Base-by-base conservation (phyloP, 495 filamentous ascomycete genomes). In the Glonium stellatum region DNA sequence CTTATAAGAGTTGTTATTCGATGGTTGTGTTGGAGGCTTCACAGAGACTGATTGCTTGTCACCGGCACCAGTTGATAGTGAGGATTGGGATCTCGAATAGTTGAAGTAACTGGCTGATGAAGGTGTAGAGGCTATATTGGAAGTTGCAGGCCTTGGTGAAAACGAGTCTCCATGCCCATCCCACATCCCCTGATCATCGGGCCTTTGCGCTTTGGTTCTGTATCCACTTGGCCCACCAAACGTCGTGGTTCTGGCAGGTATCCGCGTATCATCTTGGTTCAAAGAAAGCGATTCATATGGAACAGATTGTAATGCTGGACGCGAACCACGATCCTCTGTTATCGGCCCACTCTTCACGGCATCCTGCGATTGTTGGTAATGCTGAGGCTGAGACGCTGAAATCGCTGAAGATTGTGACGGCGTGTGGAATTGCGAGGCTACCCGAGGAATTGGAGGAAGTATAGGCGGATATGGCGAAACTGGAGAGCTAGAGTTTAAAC, bases 391-490 rank as follows among this genome's bases (percentile, higher is more conserved):
- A 21, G 60, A 57, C 50, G 19, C 27, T 37, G 35, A 31, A 27
- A 55, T 60, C 59, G 34, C 42, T 18, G 39, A 57, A 13, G 31
- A 34, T 47, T 18, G 62, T 52, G 47, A 49, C 9, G 50, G 39
- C 18, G 48, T 44, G 12, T 69, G 65, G 44, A 62, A 49, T 15
- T 64, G 66, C 15, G 71, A 75, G 34, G 73, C 69, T 35, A 75
- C 66, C 52, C 73, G 73, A 47, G 72, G 72, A 13, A 75, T 76
- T 4, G 73, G 71, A n/a, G 73, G 73, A 21, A 76, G 62, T 23
- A 62, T 66, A 4, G 73, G 73, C 48, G 73, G 71, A 39, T 57
- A 63, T 18, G 71, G 61, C 9, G 70, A 71, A 4, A 76, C 61
- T 19, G 70, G 73, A 23, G 70, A 74, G 35, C n/a, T 46, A 25